Evolutionary conservation across 2,329 filamentous ascomycete genomes (phyloP), one percentile per base, ranked within the genome.

Genomic region (Exophiala spinifera): DNA sequence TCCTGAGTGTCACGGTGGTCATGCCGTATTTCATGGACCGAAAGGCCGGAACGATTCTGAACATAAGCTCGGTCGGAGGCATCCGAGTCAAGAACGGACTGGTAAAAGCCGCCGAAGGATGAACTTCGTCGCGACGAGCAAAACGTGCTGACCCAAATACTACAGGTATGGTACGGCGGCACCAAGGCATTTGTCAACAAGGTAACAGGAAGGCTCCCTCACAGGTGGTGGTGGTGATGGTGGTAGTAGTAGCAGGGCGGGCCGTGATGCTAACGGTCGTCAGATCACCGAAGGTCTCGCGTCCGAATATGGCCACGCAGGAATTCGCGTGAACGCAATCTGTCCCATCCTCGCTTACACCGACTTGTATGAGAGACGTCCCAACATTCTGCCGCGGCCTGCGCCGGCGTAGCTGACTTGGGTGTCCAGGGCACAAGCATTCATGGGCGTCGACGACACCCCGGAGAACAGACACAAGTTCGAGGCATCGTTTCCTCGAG

Each of bases 11-110:
- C n/a, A 51, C 59, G 10, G 62, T 63, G 13, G 57, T 67, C 2
- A 61, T 65, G n/a, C 68, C 68, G 5, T 61, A 67, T 46, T 70
- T 70, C 47, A 33, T 60, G 13, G 49, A 57, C 34, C 48, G 58
- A 43, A 51, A 52, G 36, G 44, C 55, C 17, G 61, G 61, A 6
- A 49, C 45, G 14, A 63, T 58, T 31, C 43, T 62, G 11, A 61
- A 59, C 31, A 53, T 54, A 7, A 52, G 52, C 21, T 62, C 60
- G 2, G 53, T 61, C 4, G 59, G 57, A 61, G 42, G 56, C 58
- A 25, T 49, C 8, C 47, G 60, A 50, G 55, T 56, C 15, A 57
- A 57, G 55, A 53, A 49, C 28, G 60, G 50, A 42, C 49, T 51
- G 55, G 60, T 46, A 49, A 49, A n/a, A n/a, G n/a, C n/a, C n/a